These are phyloP conservation scores for Erucastrum elatum DNA, from an alignment of 345 rosid genomes.

Conservation along the genomic window DNA sequence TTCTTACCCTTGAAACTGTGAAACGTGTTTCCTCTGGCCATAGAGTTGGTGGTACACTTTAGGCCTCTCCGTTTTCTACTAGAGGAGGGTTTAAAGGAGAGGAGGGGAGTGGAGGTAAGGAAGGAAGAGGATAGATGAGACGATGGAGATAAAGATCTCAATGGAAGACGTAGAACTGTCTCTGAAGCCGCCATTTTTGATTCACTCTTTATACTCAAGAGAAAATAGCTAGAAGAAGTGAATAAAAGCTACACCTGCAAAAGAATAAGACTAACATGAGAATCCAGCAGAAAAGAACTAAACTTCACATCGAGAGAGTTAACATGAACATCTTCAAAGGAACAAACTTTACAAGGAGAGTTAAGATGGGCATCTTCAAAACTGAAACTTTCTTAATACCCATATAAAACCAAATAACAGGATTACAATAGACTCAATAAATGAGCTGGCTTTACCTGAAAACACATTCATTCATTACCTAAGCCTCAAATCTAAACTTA, in stretches of 20 bases:
- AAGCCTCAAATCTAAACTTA: neutral
- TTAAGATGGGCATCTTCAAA: neutral
- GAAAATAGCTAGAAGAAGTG: neutral
- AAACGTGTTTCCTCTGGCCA: slow-evolving; percentile 15
- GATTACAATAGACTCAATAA: neutral
- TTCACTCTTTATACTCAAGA: neutral
- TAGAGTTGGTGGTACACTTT: slow-evolving; percentile 14
- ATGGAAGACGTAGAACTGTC: slow-evolving; percentile 42
- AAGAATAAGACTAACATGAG: neutral
- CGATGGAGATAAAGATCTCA: slow-evolving; percentile 32
- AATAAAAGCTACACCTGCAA: neutral
- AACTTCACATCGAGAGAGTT: neutral
- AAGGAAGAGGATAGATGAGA: slow-evolving; percentile 28
- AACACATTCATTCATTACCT: neutral
- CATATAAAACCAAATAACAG: neutral
- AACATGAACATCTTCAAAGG: neutral
- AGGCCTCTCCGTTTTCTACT: slow-evolving; percentile 19
- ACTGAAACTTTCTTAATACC: neutral
- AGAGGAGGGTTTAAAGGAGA: slow-evolving; percentile 31
- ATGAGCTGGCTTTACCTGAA: neutral
- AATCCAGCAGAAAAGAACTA: neutral
- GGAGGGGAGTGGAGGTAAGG: slow-evolving; percentile 26
- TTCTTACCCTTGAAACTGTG: slow-evolving; percentile 1
- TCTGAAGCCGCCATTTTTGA: slow-evolving; percentile 46
- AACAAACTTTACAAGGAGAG: slow-evolving; percentile 2